Evolutionary conservation across 208 protist genomes (phyloP), one percentile per base, ranked within the genome.

Genomic region (Vickermania spadyakhi): DNA sequence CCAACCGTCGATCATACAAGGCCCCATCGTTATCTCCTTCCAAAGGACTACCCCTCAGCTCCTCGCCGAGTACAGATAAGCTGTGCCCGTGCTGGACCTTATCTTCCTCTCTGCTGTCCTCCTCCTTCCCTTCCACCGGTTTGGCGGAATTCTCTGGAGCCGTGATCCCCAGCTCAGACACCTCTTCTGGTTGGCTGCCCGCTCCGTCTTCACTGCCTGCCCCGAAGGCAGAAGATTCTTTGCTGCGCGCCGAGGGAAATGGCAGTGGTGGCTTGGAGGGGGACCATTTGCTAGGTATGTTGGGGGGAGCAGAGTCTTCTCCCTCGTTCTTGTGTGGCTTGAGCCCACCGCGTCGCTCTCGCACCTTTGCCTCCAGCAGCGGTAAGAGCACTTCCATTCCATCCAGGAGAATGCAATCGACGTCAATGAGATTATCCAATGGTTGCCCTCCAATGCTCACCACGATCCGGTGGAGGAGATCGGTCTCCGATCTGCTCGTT

Each of bases 381-480:
- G 84, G 87, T 7, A 94, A 58, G 66, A 94, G 86, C 27, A 72
- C 70, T 62, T 94, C 87, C 1, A 79, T 75, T 50, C 76, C 77
- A 0, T 69, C 70, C 74, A 91, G 84, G 5, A 94, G 72, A 22
- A 55, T 76, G 5, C 74, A 73, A 66, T 94, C 87, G 63, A 89
- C 81, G 72, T 94, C 87, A 60, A 91, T 81, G 23, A 94, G 70
- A 68, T 81, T 91, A 28, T 85, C 81, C 28, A 81, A 18, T 18
- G 36, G 36, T 45, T 45, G 36, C 18, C 18, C 36, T 7, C 52
- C 52, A 45, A 45, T 45, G 36, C 36, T 45, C 11, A 21, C 52
- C 22, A 21, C 52, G 7, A 56, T 21, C n/a, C 52, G 52, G 25
- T 22, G 22, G 11, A 56, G 52, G 5, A 56, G 52, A 7, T 22